These are phyloP conservation scores for Pestalotiopsis sp. DNA, from an alignment of 2,329 filamentous ascomycete genomes.

Conservation along the genomic window DNA sequence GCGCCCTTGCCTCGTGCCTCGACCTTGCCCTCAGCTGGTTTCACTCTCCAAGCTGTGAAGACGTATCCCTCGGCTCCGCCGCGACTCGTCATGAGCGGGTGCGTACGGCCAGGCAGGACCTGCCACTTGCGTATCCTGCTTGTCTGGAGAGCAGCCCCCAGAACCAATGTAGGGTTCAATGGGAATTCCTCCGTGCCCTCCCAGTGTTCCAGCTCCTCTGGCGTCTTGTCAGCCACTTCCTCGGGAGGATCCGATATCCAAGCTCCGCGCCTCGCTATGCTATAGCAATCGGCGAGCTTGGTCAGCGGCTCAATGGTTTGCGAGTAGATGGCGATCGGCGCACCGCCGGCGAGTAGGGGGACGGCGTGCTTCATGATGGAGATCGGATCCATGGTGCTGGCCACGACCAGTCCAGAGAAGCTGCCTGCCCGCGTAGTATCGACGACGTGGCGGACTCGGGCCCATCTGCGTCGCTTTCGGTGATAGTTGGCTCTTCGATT, in stretches of 20 bases:
- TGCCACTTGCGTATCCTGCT: constrained; percentile 83
- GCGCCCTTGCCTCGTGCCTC: constrained; percentile 82
- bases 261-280: constrained; percentile 75
- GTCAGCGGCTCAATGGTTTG: constrained; percentile 79
- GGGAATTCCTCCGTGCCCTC: constrained; percentile 75
- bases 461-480: constrained; percentile 86
- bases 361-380: constrained; percentile 76
- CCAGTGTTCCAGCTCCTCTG: constrained; percentile 58
- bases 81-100: constrained; percentile 88
- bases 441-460: constrained; percentile 71
- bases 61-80: constrained; percentile 91
- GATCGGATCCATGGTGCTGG: constrained; percentile 79
- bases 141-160: constrained; percentile 81
- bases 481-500: constrained; percentile 84
- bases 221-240: constrained; percentile 45
- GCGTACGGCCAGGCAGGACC: constrained; percentile 86
- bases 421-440: constrained; percentile 74
- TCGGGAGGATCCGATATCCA: constrained; percentile 62
- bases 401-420: constrained; percentile 83
- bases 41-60: constrained; percentile 79
- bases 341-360: constrained; percentile 81
- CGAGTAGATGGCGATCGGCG: constrained; percentile 83
- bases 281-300: constrained; percentile 81
- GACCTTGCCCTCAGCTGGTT: constrained; percentile 78
- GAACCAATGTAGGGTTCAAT: constrained; percentile 81